These are phyloP conservation scores for Dorcoceras hygrometricum DNA, from an alignment of 257 asterid genomes.

Conservation along the genomic window DNA sequence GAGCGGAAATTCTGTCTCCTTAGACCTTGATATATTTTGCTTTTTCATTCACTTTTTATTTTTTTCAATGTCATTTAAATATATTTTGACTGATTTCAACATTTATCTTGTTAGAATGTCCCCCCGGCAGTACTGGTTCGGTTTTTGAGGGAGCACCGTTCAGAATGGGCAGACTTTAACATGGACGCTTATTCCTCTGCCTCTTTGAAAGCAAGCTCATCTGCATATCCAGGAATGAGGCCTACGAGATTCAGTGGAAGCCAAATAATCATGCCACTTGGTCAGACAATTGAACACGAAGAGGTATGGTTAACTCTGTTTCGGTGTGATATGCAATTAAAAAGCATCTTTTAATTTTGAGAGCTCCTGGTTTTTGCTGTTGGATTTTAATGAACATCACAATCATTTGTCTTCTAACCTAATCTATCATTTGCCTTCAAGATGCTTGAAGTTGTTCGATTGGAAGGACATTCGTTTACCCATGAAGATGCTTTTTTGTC, in stretches of 20 bases:
- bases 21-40: neutral
- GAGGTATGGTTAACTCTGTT: constrained; percentile 46
- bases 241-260: constrained; percentile 91
- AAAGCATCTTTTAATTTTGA: no score
- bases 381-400: neutral
- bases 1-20: neutral
- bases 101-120: constrained; percentile 52
- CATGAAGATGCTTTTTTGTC: constrained; percentile 84
- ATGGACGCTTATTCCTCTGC: constrained; percentile 91
- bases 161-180: constrained; percentile 98
- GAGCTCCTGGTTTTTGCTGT: neutral
- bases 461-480: constrained; percentile 75
- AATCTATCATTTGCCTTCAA: constrained; percentile 25
- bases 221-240: constrained; percentile 78
- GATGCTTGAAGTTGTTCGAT: constrained; percentile 98
- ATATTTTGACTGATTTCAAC: no score
- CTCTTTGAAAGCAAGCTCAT: constrained; percentile 64
- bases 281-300: constrained; percentile 92
- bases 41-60: no score
- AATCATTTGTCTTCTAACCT: neutral
- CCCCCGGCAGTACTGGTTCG: constrained; percentile 90
- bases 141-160: constrained; percentile 92
- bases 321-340: neutral
- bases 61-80: neutral
- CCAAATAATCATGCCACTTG: constrained; percentile 92